Conservation (phyloP, 495 filamentous ascomycete genomes). For the Ascodesmis nigricans region DNA sequence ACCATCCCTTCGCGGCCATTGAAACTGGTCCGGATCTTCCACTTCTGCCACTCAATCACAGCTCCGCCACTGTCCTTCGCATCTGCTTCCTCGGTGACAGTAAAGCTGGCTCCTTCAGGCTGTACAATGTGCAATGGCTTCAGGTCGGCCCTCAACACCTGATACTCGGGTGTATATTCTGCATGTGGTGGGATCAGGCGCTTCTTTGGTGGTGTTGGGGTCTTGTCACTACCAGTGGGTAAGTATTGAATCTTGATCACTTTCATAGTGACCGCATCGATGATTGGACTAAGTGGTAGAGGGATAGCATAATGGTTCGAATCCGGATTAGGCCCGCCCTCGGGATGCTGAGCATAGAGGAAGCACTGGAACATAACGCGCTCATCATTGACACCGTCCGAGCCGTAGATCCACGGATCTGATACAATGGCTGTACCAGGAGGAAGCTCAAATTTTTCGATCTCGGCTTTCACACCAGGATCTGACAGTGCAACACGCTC, state of each 20-base stretch:
- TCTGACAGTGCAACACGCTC: conserved; percentile 37
- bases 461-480: conserved; percentile 35
- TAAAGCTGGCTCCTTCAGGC: conserved; percentile 55
- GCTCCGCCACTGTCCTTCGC: conserved; percentile 14
- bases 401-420: conserved; percentile 58
- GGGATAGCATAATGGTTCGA: conserved; percentile 65
- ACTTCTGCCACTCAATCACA: conserved; percentile 45
- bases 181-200: conserved; percentile 35
- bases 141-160: conserved; percentile 39
- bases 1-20: conserved; percentile 49
- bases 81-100: conserved; percentile 25
- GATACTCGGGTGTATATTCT: conserved; percentile 55
- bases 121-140: conserved; percentile 60
- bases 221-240: conserved; percentile 40
- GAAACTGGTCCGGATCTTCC: conserved; percentile 51
- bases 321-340: conserved; percentile 33
- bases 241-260: conserved; percentile 40
- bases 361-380: conserved; percentile 42
- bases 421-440: conserved; percentile 36
- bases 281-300: conserved; percentile 53
- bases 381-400: conserved; percentile 38
- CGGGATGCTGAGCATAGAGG: conserved; percentile 40
- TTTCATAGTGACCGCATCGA: conserved; percentile 39
- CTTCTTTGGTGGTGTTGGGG: conserved; percentile 30
- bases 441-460: conserved; percentile 42